Conservation (phyloP, 164 flowering plant genomes). For the Magnolia kwangsiensis region DNA sequence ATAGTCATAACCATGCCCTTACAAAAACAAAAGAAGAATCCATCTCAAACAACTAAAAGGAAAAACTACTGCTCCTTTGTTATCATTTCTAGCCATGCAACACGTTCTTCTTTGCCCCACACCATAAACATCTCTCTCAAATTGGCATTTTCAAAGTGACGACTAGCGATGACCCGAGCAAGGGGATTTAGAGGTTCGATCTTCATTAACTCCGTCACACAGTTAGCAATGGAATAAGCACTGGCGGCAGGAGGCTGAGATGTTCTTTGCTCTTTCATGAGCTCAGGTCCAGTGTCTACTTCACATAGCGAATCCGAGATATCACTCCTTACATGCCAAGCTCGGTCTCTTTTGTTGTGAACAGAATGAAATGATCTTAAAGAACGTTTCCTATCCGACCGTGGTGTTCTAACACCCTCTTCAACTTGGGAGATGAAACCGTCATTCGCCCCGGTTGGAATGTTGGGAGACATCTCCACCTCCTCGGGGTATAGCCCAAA, state of each 20-base stretch:
- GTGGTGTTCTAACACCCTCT: too few species aligned
- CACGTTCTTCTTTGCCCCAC: too few species aligned
- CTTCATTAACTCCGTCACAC: not conserved
- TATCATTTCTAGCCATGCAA: too few species aligned
- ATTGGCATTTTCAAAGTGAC: too few species aligned
- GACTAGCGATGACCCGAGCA: too few species aligned
- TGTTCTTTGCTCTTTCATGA: not conserved
- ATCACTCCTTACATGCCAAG: not conserved
- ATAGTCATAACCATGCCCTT: too few species aligned
- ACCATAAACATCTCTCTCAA: too few species aligned
- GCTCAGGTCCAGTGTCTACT: not conserved
- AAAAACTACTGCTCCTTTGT: too few species aligned
- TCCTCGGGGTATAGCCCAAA: not conserved
- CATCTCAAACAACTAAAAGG: too few species aligned
- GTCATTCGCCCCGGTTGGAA: not conserved
- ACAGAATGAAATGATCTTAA: not conserved
- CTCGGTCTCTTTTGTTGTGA: not conserved
- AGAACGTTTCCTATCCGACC: too few species aligned
- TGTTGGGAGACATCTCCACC: not conserved
- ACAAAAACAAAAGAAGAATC: too few species aligned
- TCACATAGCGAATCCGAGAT: not conserved
- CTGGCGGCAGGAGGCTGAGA: not conserved
- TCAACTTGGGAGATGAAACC: not conserved
- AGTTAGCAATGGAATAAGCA: not conserved
- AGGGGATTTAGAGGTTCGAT: too few species aligned